phyloP scores from a whole-genome alignment of 352 stramenopile species.

The Globisporangium lucens region DNA sequence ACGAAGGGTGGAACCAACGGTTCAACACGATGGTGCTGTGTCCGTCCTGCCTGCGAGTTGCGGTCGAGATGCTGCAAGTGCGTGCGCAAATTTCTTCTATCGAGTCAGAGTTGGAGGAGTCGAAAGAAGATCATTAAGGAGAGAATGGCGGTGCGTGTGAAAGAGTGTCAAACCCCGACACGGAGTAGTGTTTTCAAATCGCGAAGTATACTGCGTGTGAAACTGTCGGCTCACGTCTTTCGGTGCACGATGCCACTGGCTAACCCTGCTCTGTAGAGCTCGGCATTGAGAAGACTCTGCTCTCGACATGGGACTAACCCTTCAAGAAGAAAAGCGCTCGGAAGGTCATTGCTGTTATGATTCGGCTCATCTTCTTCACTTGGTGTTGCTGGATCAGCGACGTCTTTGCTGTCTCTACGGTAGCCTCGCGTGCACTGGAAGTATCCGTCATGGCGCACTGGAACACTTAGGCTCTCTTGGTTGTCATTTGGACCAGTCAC shows the following conservation, averaged over 20 bases:
- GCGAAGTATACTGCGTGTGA: not conserved
- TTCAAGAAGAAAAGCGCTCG: constrained; percentile 6
- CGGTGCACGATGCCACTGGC: not conserved
- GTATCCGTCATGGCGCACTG: constrained; percentile 46
- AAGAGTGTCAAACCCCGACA: not conserved
- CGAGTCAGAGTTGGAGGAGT: constrained; percentile 2
- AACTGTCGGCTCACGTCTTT: constrained; percentile 2
- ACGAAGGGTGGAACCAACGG: constrained; percentile 43
- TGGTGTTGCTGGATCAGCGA: not conserved
- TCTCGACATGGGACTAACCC: constrained; percentile 21
- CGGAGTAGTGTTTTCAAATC: not conserved
- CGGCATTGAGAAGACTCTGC: constrained; percentile 23
- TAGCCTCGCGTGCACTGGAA: constrained; percentile 37
- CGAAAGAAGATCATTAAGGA: constrained; percentile 8
- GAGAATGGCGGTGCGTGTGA: not conserved
- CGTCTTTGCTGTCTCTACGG: not conserved
- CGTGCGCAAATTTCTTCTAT: not conserved
- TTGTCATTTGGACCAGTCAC: not conserved
- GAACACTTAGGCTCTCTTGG: constrained; percentile 5
- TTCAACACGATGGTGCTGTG: constrained; percentile 57
- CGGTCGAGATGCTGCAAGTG: constrained; percentile 16
- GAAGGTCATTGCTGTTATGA: not conserved
- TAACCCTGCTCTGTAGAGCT: constrained; percentile 11
- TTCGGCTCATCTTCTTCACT: not conserved
- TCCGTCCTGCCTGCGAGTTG: constrained; percentile 33